Base-by-base conservation (phyloP, 306 rosid genomes). In the Notholithocarpus densiflorus region DNA sequence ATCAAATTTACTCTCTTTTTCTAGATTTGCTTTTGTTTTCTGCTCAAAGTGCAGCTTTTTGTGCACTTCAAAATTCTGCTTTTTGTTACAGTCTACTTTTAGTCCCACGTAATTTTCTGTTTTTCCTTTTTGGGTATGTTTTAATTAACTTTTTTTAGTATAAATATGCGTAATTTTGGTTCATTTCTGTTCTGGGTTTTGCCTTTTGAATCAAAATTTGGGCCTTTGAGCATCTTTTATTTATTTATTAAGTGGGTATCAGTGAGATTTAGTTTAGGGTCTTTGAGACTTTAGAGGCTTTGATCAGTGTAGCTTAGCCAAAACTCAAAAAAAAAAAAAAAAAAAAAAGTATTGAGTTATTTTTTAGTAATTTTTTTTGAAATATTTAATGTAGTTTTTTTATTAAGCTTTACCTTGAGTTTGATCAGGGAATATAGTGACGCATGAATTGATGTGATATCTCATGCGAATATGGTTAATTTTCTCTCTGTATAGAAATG, bases 401-500 rank as follows among this genome's bases (percentile, higher is more conserved):
- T 19, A 66, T 32, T 34, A 32, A 23, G 78, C 1, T 8, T 40
- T 54, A 59, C 77, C 78, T 71, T 77, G 29, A 37, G 59, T 23
- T 62, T 75, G n/a, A 70, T 48, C 72, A 69, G 57, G 73, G 74
- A 55, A 60, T 43, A 70, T 57, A 21, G 61, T 74, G 78, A 74
- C 73, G 84, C 79, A 40, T 65, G 77, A 81, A 60, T 79, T 81
- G 84, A 81, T 81, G 85, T 72, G 89, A 84, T 81, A 56, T 77
- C 74, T 82, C 81, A 59, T 61, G 70, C 21, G 71, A 40, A 10
- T 64, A 55, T 82, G 79, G 81, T 32, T 60, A 74, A 69, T 61
- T 77, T 75, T 77, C 61, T 13, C 66, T 72, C 77, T 60, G 53
- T 17, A 48, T 60, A 60, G 34, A 26, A 24, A 5, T 60, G 68